These are phyloP conservation scores for Arabidopsis suecica DNA, from an alignment of 345 rosid species.

Conservation along the genomic window DNA sequence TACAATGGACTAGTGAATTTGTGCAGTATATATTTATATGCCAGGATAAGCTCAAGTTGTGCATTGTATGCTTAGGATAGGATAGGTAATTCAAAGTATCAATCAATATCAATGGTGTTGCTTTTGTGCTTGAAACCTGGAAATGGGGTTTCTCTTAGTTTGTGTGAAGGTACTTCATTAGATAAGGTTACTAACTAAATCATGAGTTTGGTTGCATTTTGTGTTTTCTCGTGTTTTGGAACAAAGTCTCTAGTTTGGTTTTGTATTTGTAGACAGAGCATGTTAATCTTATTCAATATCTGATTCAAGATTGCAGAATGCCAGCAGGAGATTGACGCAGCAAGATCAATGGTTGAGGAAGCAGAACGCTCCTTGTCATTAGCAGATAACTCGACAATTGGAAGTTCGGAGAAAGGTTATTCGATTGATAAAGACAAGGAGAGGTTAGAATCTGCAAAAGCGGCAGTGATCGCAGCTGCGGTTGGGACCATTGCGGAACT, in stretches of 20 bases:
- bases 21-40: background rate
- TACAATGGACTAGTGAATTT: background rate
- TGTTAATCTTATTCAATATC: conserved; percentile 20
- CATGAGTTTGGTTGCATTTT: conserved; percentile 5
- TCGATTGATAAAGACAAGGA: conserved; percentile 59
- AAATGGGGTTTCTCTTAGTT: background rate
- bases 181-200: background rate
- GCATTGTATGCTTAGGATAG: too few relatives aligned
- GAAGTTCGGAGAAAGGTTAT: conserved; percentile 18
- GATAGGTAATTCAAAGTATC: background rate
- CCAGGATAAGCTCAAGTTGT: conserved; percentile 7
- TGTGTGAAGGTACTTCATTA: conserved; percentile 1
- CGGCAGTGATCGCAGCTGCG: conserved; percentile 72
- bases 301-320: conserved; percentile 73
- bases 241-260: conserved; percentile 4
- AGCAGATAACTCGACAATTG: conserved; percentile 24
- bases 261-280: background rate
- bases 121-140: conserved; percentile 14
- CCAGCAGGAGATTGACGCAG: conserved; percentile 73
- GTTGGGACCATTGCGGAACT: conserved; percentile 73
- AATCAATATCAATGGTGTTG: conserved; percentile 17
- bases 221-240: background rate
- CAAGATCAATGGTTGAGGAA: conserved; percentile 76
- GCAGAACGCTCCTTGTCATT: conserved; percentile 64
- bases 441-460: conserved; percentile 80